Evolutionary conservation across 2,329 filamentous ascomycete species (phyloP).

Genomic region (Cordyceps tenuipes): DNA sequence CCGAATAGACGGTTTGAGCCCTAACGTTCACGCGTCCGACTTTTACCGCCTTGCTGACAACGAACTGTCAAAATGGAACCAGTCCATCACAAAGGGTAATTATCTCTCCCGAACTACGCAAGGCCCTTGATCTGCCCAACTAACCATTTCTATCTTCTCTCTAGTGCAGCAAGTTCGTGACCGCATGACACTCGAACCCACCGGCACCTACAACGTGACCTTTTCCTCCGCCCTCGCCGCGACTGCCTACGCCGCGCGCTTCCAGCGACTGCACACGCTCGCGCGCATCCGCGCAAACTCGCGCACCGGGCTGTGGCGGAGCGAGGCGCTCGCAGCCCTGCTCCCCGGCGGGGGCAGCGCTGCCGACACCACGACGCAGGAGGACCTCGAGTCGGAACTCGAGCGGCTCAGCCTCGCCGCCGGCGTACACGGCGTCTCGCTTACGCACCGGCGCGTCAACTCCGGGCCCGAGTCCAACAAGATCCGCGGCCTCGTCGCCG

Average conservation of each 20-base stretch:
- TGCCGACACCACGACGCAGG: slow-evolving; percentile 4
- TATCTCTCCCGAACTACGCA: slow-evolving; percentile 4
- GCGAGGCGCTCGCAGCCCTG: slow-evolving; percentile 21
- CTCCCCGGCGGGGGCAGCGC: slow-evolving; percentile 5
- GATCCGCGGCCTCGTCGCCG: slow-evolving; percentile 17
- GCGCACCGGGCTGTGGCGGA: slow-evolving; percentile 23
- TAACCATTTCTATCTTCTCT: background rate
- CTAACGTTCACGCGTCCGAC: slow-evolving; percentile 55
- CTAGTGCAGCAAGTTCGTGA: slow-evolving; percentile 57
- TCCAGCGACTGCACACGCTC: slow-evolving; percentile 26
- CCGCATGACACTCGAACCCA: slow-evolving; percentile 51
- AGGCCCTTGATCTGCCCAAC: background rate
- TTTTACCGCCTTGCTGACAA: slow-evolving; percentile 59
- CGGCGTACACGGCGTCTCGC: slow-evolving; percentile 17
- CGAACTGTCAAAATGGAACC: slow-evolving; percentile 61
- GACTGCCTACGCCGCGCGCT: slow-evolving; percentile 43
- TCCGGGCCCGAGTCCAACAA: slow-evolving; percentile 20
- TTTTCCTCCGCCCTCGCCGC: slow-evolving; percentile 56
- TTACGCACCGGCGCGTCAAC: slow-evolving; percentile 16
- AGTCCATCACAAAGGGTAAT: slow-evolving; percentile 50
- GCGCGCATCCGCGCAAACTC: slow-evolving; percentile 23
- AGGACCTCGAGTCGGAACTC: slow-evolving; percentile 18
- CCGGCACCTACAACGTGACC: slow-evolving; percentile 60
- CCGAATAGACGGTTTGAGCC: slow-evolving; percentile 49
- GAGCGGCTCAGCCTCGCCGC: slow-evolving; percentile 23